Conservation (phyloP, 2,329 filamentous ascomycete species). For the Aspergillus sergii region DNA sequence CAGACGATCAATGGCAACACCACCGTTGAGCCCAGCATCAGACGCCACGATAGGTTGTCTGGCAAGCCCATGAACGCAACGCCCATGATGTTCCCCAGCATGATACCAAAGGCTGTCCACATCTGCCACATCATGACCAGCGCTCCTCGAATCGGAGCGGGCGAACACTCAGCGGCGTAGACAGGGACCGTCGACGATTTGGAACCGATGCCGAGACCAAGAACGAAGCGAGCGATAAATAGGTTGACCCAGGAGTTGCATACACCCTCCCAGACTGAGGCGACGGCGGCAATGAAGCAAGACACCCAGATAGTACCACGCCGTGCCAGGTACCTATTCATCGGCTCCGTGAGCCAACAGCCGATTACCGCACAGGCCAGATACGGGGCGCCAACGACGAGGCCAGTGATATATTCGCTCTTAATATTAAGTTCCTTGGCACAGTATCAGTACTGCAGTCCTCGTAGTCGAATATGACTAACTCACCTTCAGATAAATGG, state of each 20-base stretch:
- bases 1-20: conserved; percentile 60
- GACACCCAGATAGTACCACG: conserved; percentile 50
- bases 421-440: conserved; percentile 16
- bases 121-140: conserved; percentile 58
- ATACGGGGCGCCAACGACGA: conserved; percentile 50
- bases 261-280: conserved; percentile 47
- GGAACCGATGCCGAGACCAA: conserved; percentile 47
- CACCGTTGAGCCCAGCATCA: conserved; percentile 70
- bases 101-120: conserved; percentile 50
- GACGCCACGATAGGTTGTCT: conserved; percentile 62
- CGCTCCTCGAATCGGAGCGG: conserved; percentile 53
- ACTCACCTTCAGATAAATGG: conserved; percentile 35
- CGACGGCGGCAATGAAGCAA: conserved; percentile 45
- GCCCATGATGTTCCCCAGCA: conserved; percentile 53
- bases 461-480: not conserved
- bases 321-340: conserved; percentile 49
- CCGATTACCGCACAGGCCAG: conserved; percentile 48
- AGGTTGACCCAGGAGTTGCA: conserved; percentile 47
- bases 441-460: not conserved
- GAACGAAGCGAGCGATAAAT: conserved; percentile 45
- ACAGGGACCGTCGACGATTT: conserved; percentile 51
- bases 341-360: conserved; percentile 53
- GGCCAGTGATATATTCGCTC: conserved; percentile 38
- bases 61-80: conserved; percentile 48
- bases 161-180: conserved; percentile 52